A percentile compares a stretch with the other conserved stretches of the same genome.
These are phyloP conservation scores for Nakazawaea wyomingensis DNA, from an alignment of 805 yeast genomes.

Conservation along the genomic window DNA sequence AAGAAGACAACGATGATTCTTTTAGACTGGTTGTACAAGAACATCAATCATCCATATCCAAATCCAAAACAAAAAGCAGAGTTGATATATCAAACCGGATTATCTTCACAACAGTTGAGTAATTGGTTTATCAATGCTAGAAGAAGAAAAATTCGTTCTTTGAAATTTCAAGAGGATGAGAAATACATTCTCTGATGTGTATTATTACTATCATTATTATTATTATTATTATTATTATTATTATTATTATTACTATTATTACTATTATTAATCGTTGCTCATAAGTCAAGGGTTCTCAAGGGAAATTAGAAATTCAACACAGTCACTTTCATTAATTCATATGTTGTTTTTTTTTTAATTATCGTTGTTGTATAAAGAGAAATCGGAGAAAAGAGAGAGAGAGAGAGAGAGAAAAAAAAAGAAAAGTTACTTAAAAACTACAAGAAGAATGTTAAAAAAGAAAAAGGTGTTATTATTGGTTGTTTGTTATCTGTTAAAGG, in stretches of 20 bases:
- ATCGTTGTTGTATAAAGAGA: neutral
- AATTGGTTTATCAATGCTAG: slow-evolving; percentile 64
- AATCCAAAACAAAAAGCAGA: slow-evolving; percentile 52
- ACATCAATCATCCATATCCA: slow-evolving; percentile 56
- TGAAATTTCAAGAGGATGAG: slow-evolving; percentile 11
- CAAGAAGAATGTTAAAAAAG: neutral
- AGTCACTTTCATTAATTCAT: neutral
- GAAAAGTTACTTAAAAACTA: neutral
- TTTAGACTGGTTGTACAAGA: slow-evolving; percentile 50
- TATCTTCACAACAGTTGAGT: slow-evolving; percentile 52
- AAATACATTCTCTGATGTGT: slow-evolving; percentile 4
- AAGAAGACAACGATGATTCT: slow-evolving; percentile 51
- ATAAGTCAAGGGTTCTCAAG: too few species aligned
- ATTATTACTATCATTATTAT: neutral
- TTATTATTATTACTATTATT: too few species aligned
- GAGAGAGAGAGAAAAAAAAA: neutral
- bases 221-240: too few species aligned
- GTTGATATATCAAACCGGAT: slow-evolving; percentile 48
- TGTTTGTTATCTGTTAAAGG: neutral
- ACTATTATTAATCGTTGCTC: too few species aligned
- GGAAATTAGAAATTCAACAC: neutral
- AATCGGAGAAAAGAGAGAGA: neutral
- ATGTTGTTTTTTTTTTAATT: neutral
- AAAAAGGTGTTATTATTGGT: neutral
- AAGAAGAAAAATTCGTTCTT: slow-evolving; percentile 45